Evolutionary conservation across 257 asterid genomes (phyloP).

Genomic region (Primulina eburnea): DNA sequence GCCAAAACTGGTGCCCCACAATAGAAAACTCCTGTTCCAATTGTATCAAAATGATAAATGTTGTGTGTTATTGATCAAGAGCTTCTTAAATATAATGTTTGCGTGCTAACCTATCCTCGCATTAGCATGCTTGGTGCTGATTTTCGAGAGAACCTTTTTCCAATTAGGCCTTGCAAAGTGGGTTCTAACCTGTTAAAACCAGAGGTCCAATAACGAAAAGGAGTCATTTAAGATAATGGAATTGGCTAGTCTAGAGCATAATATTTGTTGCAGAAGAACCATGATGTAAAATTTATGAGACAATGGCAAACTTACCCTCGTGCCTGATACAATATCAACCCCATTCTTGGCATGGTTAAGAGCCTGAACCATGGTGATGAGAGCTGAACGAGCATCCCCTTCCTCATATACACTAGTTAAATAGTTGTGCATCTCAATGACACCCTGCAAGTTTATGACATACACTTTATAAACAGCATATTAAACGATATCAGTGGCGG

Average conservation of each 20-base stretch:
- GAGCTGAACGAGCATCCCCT: conserved; percentile 98
- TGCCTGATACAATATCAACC: conserved; percentile 84
- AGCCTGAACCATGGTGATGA: conserved; percentile 96
- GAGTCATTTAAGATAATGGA: conserved; percentile 6
- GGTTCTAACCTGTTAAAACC: conserved; percentile 65
- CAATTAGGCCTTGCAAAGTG: conserved; percentile 98
- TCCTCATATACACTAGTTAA: conserved; percentile 94
- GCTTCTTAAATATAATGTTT: not conserved
- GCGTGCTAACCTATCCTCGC: conserved; percentile 71
- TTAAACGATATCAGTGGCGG: not conserved
- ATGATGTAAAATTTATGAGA: not conserved
- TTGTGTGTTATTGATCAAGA: not conserved
- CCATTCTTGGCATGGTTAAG: conserved; percentile 97
- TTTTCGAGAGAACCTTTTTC: conserved; percentile 80
- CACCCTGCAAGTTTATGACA: conserved; percentile 46
- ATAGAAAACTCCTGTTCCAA: conserved; percentile 79
- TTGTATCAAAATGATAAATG: not conserved
- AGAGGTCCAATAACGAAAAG: not conserved
- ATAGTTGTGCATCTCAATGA: conserved; percentile 95
- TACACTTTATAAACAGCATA: conserved; percentile 8
- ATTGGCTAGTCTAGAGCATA: not conserved
- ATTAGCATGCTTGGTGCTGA: conserved; percentile 85
- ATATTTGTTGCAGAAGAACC: not conserved
- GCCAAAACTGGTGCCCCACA: conserved; percentile 88
- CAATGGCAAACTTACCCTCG: conserved; percentile 50